These are phyloP conservation scores for Fusarium coicis DNA, from an alignment of 2,329 filamentous ascomycete genomes.

Conservation along the genomic window DNA sequence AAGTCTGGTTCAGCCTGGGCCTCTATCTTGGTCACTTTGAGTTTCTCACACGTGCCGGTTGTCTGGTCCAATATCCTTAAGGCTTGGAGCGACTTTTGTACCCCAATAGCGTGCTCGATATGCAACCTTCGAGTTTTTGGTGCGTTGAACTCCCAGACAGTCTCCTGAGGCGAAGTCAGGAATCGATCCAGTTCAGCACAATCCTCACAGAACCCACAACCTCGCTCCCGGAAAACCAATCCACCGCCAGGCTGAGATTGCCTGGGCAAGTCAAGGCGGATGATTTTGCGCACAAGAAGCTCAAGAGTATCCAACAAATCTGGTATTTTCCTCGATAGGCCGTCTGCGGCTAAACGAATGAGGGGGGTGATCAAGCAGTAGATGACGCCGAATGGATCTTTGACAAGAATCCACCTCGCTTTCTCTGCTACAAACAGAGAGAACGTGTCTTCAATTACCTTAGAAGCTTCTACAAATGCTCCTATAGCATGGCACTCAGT, in stretches of 20 bases:
- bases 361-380: constrained; percentile 3
- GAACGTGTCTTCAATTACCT: constrained; percentile 1
- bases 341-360: background rate
- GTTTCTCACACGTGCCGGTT: background rate
- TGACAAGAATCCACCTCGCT: background rate
- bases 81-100: background rate
- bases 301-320: constrained; percentile 2
- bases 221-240: constrained; percentile 6
- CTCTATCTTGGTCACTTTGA: constrained; percentile 1
- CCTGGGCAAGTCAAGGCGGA: background rate
- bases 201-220: constrained; percentile 12
- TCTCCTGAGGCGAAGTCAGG: background rate
- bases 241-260: background rate
- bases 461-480: background rate
- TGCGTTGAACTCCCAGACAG: constrained; percentile 1
- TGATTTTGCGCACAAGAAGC: background rate
- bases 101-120: background rate
- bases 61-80: background rate
- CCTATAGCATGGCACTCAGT: constrained; percentile 2
- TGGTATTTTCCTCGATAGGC: background rate
- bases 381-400: background rate
- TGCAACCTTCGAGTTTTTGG: background rate
- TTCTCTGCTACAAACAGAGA: background rate
- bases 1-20: background rate
- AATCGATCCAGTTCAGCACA: constrained; percentile 2